These are phyloP conservation scores for Penicillium sp. DNA, from an alignment of 2,329 filamentous ascomycete species.

Conservation along the genomic window DNA sequence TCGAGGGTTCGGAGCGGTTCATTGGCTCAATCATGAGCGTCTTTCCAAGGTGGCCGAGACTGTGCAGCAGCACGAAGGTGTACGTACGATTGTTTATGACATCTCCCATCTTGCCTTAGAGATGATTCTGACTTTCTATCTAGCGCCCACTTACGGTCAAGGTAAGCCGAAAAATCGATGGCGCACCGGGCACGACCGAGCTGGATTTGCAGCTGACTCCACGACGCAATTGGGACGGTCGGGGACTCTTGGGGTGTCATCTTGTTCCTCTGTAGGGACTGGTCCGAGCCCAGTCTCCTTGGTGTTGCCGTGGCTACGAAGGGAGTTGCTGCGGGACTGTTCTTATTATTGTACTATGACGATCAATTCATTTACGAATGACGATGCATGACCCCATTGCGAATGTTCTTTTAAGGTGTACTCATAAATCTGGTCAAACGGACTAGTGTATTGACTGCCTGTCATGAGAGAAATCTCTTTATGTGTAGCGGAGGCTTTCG, in stretches of 20 bases:
- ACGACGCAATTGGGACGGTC: slow-evolving; percentile 81
- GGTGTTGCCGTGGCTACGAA: slow-evolving; percentile 17
- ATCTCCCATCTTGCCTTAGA: neutral
- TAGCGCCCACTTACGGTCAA: slow-evolving; percentile 74
- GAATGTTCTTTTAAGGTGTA: neutral
- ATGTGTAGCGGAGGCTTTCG: neutral
- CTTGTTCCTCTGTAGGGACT: slow-evolving; percentile 71
- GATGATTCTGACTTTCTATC: slow-evolving; percentile 3
- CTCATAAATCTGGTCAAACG: neutral
- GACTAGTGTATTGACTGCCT: no score
- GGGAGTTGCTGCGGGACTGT: neutral
- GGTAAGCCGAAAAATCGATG: slow-evolving; percentile 55
- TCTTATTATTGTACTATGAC: slow-evolving; percentile 10
- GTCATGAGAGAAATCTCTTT: neutral
- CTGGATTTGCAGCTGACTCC: slow-evolving; percentile 75
- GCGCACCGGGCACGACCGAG: slow-evolving; percentile 54
- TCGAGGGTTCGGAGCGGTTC: slow-evolving; percentile 81
- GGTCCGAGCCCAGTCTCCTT: neutral
- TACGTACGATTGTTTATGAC: slow-evolving; percentile 52
- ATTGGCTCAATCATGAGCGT: slow-evolving; percentile 81
- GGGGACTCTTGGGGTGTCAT: slow-evolving; percentile 88
- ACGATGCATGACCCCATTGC: slow-evolving; percentile 12
- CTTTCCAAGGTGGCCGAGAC: slow-evolving; percentile 85
- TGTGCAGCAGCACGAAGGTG: slow-evolving; percentile 86
- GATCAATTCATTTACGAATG: slow-evolving; percentile 20